Evolutionary conservation across 352 stramenopile species (phyloP), one percentile per base, ranked within the genome.

Genomic region (Aphanomyces stellatus): DNA sequence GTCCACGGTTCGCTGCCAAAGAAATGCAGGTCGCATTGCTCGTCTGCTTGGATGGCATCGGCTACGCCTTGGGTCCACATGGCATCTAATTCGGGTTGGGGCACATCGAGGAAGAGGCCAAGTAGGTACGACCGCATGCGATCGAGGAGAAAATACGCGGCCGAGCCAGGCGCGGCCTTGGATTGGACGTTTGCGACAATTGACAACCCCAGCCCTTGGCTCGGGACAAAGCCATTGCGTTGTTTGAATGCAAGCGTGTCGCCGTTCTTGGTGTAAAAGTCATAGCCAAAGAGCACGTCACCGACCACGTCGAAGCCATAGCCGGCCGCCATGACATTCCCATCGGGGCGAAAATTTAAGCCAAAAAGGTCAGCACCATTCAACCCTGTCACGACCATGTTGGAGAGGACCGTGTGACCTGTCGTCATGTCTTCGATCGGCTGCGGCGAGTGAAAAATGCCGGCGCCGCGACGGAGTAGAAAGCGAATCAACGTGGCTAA

Each of bases 281-380:
- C 73, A 63, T 87, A 75, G 7, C 81, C 81, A 79, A 79, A 88
- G 40, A 85, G 72, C 0, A 72, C 80, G 11, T 76, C 65, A 0
- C 73, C 76, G 46, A 85, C 66, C 60, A 79, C 83, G 43, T 90
- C 81, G 46, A 90, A 78, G 22, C 79, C 81, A 28, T 90, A 90
- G 5, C 81, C 81, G 1, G 80, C 79, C 2, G 78, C 71, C 13
- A 88, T 69, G 2, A 73, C 79, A 37, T 76, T 74, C 25, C 80
- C 81, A 2, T 88, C 81, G 0, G 71, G 63, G 2, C 73, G 67
- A 56, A 71, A 83, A 24, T 84, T 74, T 13, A 85, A 74, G 0
- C 81, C 81, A 40, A 78, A 75, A 1, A 31, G 4, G 2, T 22
- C 22, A 1, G 31, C 57, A 24, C 10, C 31, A 2, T 31, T 15